Evolutionary conservation across 164 flowering plant species (phyloP), one percentile per base, ranked within the genome.

Genomic region (Litsea cubeba): DNA sequence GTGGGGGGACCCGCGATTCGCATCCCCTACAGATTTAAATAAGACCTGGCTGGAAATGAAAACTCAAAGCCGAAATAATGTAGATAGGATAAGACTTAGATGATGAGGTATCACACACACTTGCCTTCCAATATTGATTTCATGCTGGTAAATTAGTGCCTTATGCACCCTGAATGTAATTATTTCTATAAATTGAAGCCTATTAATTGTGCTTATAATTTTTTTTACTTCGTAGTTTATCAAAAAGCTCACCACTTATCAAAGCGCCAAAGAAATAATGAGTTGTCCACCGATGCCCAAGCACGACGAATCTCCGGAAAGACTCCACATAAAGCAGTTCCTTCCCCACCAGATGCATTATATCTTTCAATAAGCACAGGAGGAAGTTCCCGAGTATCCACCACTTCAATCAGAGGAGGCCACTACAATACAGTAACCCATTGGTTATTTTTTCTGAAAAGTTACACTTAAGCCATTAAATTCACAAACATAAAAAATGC

Each of bases 261-360:
- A 82, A 92, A 96, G 69, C 99, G 91, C 99, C 99, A 96, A 26
- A 96, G 90, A 85, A 92, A 96, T 76, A 96, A 80, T 28, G 95
- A 88, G 76, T 91, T 92, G 79, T 96, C 99, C 2, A 96, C 98
- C 0, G 99, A 89, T 66, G 98, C 99, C 99, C 99, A 96, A 57
- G 98, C 99, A 79, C 99, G 83, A 22, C 93, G 90, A 76, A 96
- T 94, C 79, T 96, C 98, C 3, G 99, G 95, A 85, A 96, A 96
- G 77, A 96, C 87, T 71, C 99, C 99, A 86, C 99, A 96, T 65
- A 96, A 80, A 35, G 99, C 97, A 49, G 92, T 92, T 70, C 98
- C 99, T 76, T 96, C 99, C 17, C 99, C 98, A 79, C 98, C 97
- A 72, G 97, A 91, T 50, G 92, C 92, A 87, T 91, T 92, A 68